These are phyloP conservation scores for Coprinopsis cinerea DNA, from an alignment of 768 basidiomycete genomes.

Conservation along the genomic window DNA sequence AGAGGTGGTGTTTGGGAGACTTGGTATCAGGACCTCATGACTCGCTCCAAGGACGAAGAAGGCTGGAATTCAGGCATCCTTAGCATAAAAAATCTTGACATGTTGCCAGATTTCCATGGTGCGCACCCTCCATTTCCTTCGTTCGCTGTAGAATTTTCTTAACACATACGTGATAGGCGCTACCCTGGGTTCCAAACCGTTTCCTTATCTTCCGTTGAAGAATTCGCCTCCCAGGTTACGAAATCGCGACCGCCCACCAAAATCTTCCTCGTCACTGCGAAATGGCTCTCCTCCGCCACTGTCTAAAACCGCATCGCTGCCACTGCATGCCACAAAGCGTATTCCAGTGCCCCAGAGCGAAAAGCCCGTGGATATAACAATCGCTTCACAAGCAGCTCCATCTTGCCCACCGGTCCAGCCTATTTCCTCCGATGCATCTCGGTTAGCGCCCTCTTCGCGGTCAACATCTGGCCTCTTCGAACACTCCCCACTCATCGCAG, in stretches of 20 bases:
- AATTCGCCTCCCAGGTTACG: slow-evolving; percentile 52
- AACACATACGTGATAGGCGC: too few relatives aligned
- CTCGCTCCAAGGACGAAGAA: slow-evolving; percentile 61
- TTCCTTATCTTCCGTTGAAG: slow-evolving; percentile 36
- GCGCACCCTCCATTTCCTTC: too few relatives aligned
- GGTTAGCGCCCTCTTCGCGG: slow-evolving; percentile 18
- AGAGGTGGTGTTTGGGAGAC: slow-evolving; percentile 73
- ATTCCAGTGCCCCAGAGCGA: slow-evolving; percentile 24
- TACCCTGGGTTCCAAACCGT: slow-evolving; percentile 44
- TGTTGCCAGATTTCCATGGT: slow-evolving; percentile 65
- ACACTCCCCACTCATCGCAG: slow-evolving; percentile 64
- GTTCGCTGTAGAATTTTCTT: too few relatives aligned
- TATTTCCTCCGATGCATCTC: neutral
- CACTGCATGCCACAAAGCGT: slow-evolving; percentile 64
- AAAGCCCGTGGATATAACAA: slow-evolving; percentile 21
- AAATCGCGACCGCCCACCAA: slow-evolving; percentile 51
- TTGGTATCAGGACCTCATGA: slow-evolving; percentile 70
- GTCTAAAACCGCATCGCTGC: slow-evolving; percentile 76
- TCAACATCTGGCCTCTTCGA: slow-evolving; percentile 51
- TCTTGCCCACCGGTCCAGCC: slow-evolving; percentile 23
- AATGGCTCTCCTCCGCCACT: slow-evolving; percentile 79
- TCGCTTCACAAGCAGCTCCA: slow-evolving; percentile 20
- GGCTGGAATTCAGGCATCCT: slow-evolving; percentile 75
- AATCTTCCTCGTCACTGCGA: slow-evolving; percentile 35
- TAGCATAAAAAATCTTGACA: slow-evolving; percentile 67